These are phyloP conservation scores for Decorospora gaudefroyi DNA, from an alignment of 2,329 filamentous ascomycete genomes.

Conservation along the genomic window DNA sequence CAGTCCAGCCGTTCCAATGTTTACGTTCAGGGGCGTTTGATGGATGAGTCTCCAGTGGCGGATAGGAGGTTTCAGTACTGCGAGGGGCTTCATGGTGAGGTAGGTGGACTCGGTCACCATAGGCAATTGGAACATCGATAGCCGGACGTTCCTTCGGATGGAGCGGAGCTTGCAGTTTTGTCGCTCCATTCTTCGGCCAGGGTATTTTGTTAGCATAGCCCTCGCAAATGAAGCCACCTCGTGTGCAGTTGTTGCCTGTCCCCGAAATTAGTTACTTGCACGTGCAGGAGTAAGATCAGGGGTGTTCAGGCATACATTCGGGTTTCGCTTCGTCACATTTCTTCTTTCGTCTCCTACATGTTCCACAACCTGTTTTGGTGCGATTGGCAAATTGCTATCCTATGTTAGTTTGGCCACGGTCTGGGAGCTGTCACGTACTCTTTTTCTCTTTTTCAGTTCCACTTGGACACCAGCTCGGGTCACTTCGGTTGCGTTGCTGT, in stretches of 20 bases:
- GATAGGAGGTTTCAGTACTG: constrained; percentile 6
- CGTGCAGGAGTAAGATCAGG: constrained; percentile 39
- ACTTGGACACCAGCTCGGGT: constrained; percentile 53
- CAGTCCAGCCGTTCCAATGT: constrained; percentile 29
- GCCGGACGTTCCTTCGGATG: constrained; percentile 73
- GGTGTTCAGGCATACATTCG: constrained; percentile 71
- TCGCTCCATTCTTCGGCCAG: constrained; percentile 77
- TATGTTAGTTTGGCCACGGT: constrained; percentile 16
- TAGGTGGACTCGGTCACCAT: constrained; percentile 30
- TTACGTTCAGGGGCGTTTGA: constrained; percentile 37
- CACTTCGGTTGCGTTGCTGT: constrained; percentile 45
- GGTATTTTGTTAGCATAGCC: constrained; percentile 82
- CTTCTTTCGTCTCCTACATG: constrained; percentile 90
- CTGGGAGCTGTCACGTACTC: constrained; percentile 47
- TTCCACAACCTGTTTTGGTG: constrained; percentile 94
- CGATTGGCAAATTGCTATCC: constrained; percentile 80
- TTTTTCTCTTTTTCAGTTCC: constrained; percentile 51
- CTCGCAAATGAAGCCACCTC: constrained; percentile 87
- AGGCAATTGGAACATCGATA: constrained; percentile 25
- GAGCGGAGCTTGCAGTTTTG: constrained; percentile 66
- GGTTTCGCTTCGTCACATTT: constrained; percentile 96
- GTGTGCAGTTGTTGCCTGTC: constrained; percentile 74
- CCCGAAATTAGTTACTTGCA: constrained; percentile 2
- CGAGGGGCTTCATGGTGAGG: constrained; percentile 38
- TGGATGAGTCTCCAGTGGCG: constrained; percentile 27